Evolutionary conservation across 176 grass and related monocot genomes (phyloP).

Genomic region (Stipa capillata): DNA sequence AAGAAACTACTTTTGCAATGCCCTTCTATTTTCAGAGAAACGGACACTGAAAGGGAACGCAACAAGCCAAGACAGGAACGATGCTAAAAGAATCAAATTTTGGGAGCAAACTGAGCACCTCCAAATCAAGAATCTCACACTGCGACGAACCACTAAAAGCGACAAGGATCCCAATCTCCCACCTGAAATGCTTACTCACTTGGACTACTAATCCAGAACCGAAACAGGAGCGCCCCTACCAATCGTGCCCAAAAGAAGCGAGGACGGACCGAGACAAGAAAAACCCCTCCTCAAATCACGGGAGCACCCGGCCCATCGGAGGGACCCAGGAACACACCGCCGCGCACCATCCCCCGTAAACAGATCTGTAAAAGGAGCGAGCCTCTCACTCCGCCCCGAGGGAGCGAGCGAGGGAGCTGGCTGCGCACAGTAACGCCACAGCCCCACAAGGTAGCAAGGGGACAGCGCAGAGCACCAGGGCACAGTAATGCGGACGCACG

Average conservation of each 20-base stretch:
- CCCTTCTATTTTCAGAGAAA: slow-evolving; percentile 13
- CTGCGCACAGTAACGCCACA: background rate
- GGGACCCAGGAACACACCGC: slow-evolving; percentile 31
- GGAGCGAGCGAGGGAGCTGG: background rate
- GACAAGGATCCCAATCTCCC: background rate
- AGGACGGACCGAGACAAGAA: background rate
- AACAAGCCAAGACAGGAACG: background rate
- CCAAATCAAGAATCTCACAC: background rate
- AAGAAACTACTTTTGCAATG: slow-evolving; percentile 1
- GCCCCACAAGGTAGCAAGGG: background rate
- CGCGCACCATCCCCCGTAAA: slow-evolving; percentile 19
- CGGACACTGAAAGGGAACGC: slow-evolving; percentile 1
- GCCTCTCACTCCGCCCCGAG: background rate
- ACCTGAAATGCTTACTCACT: background rate
- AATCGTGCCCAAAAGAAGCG: background rate
- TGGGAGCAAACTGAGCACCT: background rate
- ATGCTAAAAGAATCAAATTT: background rate
- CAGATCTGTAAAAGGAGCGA: slow-evolving; percentile 15
- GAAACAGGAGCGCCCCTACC: slow-evolving; percentile 7
- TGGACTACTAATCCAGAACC: background rate
- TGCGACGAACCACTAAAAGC: background rate
- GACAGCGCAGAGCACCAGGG: slow-evolving; percentile 6
- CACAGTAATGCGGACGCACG: slow-evolving; percentile 23
- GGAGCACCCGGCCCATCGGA: slow-evolving; percentile 11
- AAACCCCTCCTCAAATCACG: slow-evolving; percentile 19